phyloP scores from a whole-genome alignment of 768 basidiomycete species.

The Lanmaoa rubissima region DNA sequence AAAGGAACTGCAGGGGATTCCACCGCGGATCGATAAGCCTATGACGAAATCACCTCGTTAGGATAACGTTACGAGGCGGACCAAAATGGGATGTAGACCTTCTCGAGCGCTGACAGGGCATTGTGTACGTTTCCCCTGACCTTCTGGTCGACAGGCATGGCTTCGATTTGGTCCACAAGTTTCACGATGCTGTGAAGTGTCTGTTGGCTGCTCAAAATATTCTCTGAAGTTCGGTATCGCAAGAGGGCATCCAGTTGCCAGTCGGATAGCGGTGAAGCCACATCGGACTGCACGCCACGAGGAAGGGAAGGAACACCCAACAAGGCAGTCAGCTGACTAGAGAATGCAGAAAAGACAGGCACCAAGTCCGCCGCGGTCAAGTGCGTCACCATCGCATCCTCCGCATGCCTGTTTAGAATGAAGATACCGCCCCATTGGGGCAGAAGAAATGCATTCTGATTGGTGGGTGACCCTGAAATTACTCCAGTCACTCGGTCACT shows the following conservation, averaged over 20 bases:
- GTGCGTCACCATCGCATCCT: conserved; percentile 23
- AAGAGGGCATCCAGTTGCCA: conserved; percentile 86
- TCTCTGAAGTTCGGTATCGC: conserved; percentile 68
- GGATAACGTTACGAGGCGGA: background rate
- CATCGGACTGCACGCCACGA: conserved; percentile 36
- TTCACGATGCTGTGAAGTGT: conserved; percentile 81
- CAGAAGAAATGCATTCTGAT: conserved; percentile 73
- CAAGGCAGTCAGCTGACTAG: conserved; percentile 71
- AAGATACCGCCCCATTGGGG: conserved; percentile 95
- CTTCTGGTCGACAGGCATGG: conserved; percentile 85
- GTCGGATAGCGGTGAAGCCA: conserved; percentile 41
- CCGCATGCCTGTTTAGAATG: conserved; percentile 58
- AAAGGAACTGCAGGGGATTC: conserved; percentile 40
- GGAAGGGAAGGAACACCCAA: conserved; percentile 75
- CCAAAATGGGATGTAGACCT: conserved; percentile 45
- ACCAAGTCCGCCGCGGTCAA: conserved; percentile 44
- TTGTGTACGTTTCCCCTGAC: conserved; percentile 71
- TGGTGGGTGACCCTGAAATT: conserved; percentile 43
- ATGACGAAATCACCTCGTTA: conserved; percentile 10
- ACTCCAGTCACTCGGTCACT: conserved; percentile 10
- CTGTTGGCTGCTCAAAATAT: conserved; percentile 62
- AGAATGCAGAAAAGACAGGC: conserved; percentile 60
- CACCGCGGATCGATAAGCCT: conserved; percentile 24
- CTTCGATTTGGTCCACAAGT: conserved; percentile 79
- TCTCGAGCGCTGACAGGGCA: conserved; percentile 69